Evolutionary conservation across 163 green algal genomes (phyloP).

Genomic region (Scenedesmus sp.): DNA sequence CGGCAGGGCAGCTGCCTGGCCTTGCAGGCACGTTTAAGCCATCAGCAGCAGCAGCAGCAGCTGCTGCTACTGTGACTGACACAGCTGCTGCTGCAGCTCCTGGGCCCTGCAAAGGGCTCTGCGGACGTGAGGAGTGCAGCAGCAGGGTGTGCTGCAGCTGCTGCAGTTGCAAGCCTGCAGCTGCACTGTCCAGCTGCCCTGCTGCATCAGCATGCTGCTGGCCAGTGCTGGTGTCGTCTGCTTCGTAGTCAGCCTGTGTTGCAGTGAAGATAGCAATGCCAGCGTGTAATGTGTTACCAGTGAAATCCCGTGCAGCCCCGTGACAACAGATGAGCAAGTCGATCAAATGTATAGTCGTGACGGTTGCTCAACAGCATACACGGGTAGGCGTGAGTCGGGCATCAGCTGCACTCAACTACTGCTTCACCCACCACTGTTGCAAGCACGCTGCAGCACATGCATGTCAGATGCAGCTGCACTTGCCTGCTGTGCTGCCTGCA

Average conservation of each 20-base stretch:
- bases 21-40: background rate
- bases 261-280: background rate
- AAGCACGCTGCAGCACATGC: background rate
- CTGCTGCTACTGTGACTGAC: background rate
- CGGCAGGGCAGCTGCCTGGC: background rate
- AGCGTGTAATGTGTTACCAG: background rate
- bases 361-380: background rate
- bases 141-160: conserved; percentile 3
- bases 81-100: background rate
- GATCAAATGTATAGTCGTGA: background rate
- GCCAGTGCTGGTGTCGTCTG: background rate
- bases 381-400: background rate
- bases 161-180: background rate
- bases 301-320: background rate
- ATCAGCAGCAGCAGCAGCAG: background rate
- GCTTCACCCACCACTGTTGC: too few species aligned
- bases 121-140: background rate
- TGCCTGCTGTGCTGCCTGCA: conserved; percentile 14
- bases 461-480: background rate
- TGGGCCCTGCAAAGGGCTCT: background rate
- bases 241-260: background rate
- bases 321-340: background rate
- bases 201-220: too few species aligned
- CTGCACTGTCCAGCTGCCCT: background rate
- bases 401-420: too few species aligned